Percentiles rank a stretch among this genome's conserved stretches.
These are phyloP conservation scores for Dendrocalamus sinicus DNA, from an alignment of 176 grass and related monocot genomes.

Conservation along the genomic window DNA sequence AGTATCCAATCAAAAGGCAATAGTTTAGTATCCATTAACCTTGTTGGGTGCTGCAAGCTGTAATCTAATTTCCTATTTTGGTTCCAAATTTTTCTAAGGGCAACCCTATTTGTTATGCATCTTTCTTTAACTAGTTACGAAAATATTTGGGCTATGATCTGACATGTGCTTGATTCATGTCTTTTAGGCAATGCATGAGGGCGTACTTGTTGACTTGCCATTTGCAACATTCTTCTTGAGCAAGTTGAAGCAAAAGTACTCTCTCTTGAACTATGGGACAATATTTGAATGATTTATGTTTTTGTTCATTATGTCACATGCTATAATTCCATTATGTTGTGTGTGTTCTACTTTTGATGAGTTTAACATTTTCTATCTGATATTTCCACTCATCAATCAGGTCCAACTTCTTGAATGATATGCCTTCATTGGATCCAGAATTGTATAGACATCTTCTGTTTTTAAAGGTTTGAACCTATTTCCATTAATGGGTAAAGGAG, in stretches of 20 bases:
- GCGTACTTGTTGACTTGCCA: constrained; percentile 94
- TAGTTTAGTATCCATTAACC: neutral
- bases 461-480: constrained; percentile 72
- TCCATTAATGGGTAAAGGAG: constrained; percentile 18
- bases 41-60: constrained; percentile 15
- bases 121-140: constrained; percentile 10
- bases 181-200: constrained; percentile 89
- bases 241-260: constrained; percentile 96
- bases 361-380: constrained; percentile 5
- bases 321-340: constrained; percentile 32
- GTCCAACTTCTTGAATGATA: constrained; percentile 94
- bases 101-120: neutral
- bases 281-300: constrained; percentile 25
- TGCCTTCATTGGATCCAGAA: constrained; percentile 97
- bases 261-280: neutral
- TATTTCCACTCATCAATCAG: constrained; percentile 51
- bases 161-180: constrained; percentile 34
- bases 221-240: constrained; percentile 98
- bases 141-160: constrained; percentile 31
- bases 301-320: constrained; percentile 12
- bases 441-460: constrained; percentile 95
- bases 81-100: neutral
- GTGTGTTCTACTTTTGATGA: constrained; percentile 30
- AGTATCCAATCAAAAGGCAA: constrained; percentile 12
- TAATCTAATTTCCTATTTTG: constrained; percentile 28